phyloP scores from a whole-genome alignment of 2,329 filamentous ascomycete genomes.

The Chaetomiaceae sp. region DNA sequence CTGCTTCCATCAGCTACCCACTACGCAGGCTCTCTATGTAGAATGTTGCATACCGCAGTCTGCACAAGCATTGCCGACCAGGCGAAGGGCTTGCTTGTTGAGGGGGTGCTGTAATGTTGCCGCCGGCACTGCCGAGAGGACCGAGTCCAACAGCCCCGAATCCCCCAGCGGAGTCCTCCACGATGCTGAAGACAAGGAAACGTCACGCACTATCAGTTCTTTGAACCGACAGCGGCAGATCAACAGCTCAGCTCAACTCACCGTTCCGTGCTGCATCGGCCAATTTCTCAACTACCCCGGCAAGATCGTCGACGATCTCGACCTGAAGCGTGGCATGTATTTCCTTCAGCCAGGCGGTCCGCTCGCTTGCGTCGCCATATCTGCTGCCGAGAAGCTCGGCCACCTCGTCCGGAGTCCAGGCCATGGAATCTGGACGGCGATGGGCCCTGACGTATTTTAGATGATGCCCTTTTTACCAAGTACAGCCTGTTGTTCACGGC shows the following conservation, averaged over 20 bases:
- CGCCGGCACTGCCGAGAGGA: conserved; percentile 40
- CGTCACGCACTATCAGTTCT: background rate
- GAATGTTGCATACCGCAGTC: conserved; percentile 42
- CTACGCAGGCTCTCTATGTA: no score
- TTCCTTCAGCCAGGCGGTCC: conserved; percentile 26
- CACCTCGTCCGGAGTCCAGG: conserved; percentile 17
- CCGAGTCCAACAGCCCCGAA: conserved; percentile 52
- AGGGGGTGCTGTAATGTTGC: conserved; percentile 37
- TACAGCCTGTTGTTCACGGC: background rate
- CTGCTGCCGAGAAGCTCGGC: conserved; percentile 29
- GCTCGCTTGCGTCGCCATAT: conserved; percentile 16
- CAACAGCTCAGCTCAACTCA: conserved; percentile 9
- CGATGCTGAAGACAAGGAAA: conserved; percentile 33
- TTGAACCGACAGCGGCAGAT: no score
- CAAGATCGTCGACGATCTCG: conserved; percentile 39
- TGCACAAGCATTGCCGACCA: conserved; percentile 58
- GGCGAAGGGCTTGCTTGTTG: conserved; percentile 49
- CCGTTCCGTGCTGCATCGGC: conserved; percentile 21
- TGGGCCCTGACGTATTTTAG: background rate
- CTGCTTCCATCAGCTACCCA: conserved; percentile 23
- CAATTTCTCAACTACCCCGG: conserved; percentile 33
- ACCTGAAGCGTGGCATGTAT: conserved; percentile 36
- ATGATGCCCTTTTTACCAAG: background rate
- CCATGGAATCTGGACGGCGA: no score
- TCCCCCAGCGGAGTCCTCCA: conserved; percentile 54